A percentile compares a stretch with the other conserved stretches of the same genome.
phyloP scores from a whole-genome alignment of 371 early-diverging fungal genomes.

The Blastocladiella emersonii region DNA sequence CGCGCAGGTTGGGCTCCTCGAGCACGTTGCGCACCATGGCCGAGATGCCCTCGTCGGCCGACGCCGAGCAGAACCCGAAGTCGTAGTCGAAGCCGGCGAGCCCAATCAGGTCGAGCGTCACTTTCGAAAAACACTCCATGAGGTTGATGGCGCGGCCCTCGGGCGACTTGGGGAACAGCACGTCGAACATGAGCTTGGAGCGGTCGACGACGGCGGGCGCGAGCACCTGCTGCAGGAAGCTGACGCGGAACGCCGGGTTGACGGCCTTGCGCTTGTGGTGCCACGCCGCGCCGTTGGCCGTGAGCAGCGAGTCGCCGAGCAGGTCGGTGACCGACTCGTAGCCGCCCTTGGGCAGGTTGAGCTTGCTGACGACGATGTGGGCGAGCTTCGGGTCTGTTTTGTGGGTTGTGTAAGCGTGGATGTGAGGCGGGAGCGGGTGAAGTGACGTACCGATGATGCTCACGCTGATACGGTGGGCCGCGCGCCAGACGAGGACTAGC shows the following conservation, averaged over 20 bases:
- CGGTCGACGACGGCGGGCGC: not conserved
- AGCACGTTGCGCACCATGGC: not conserved
- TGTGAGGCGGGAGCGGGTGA: not conserved
- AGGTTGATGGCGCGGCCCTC: not conserved
- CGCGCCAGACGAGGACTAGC: not conserved
- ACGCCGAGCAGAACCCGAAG: not conserved
- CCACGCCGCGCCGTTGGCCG: not conserved
- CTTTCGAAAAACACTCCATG: not conserved
- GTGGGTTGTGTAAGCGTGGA: not conserved
- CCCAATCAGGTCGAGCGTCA: conserved; percentile 2
- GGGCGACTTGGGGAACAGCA: not conserved
- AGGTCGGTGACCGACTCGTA: not conserved
- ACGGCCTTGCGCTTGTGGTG: not conserved
- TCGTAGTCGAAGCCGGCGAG: conserved; percentile 1
- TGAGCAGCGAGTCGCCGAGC: not conserved
- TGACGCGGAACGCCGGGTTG: conserved; percentile 1
- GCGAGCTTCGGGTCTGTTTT: not conserved
- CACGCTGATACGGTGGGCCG: not conserved
- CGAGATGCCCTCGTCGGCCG: not conserved
- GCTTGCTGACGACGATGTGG: not conserved
- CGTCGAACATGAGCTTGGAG: not conserved
- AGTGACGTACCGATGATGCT: not conserved
- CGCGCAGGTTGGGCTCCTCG: not conserved
- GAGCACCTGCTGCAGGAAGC: not conserved
- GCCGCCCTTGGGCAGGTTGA: not conserved